Evolutionary conservation across 345 rosid species (phyloP).

Genomic region (Acer campestre): DNA sequence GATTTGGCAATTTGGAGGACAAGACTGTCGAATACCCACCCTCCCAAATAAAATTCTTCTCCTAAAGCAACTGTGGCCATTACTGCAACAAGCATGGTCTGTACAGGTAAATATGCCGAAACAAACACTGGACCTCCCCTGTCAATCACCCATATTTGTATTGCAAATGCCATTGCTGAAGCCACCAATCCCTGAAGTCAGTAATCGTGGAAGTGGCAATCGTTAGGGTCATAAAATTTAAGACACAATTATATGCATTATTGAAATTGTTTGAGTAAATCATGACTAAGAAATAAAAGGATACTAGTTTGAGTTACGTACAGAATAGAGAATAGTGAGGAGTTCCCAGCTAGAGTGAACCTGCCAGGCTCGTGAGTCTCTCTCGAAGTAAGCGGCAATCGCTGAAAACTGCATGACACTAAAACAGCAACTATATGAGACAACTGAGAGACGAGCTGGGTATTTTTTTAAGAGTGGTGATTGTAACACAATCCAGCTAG

Average conservation of each 20-base stretch:
- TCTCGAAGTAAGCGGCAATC: slow-evolving; percentile 59
- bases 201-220: neutral
- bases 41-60: slow-evolving; percentile 70
- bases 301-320: slow-evolving; percentile 28
- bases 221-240: neutral
- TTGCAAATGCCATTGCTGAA: slow-evolving; percentile 66
- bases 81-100: slow-evolving; percentile 62
- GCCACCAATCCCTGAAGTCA: slow-evolving; percentile 49
- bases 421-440: slow-evolving; percentile 70
- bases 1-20: neutral
- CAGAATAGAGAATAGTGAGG: slow-evolving; percentile 62
- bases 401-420: slow-evolving; percentile 64
- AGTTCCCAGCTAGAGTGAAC: slow-evolving; percentile 52
- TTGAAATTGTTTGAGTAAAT: no score
- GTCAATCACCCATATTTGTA: slow-evolving; percentile 64
- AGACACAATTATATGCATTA: neutral
- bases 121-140: slow-evolving; percentile 71
- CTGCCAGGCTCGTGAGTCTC: slow-evolving; percentile 58
- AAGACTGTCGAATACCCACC: slow-evolving; percentile 35
- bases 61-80: slow-evolving; percentile 53
- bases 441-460: slow-evolving; percentile 78
- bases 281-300: no score
- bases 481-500: slow-evolving; percentile 86
- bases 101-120: slow-evolving; percentile 61
- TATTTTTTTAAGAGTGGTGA: slow-evolving; percentile 71